Evolutionary conservation across 1,139 yeast genomes (phyloP).

Genomic region (Keqinozyma sinolaborantium): DNA sequence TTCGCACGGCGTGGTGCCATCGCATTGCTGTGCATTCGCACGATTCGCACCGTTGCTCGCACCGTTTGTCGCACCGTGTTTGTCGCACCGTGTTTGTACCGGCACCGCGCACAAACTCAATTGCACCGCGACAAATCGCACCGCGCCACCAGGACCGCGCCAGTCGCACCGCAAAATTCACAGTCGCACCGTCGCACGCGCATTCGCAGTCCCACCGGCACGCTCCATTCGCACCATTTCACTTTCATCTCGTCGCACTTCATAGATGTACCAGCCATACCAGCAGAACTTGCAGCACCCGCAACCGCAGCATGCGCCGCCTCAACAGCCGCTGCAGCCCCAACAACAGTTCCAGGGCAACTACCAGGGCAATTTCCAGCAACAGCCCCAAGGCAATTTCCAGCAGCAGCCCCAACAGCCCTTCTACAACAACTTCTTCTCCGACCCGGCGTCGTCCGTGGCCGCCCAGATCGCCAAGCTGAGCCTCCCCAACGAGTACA

Average conservation of each 20-base stretch:
- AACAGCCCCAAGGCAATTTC: constrained; percentile 13
- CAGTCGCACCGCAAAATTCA: too few relatives aligned
- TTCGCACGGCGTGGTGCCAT: not conserved
- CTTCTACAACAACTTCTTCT: constrained; percentile 43
- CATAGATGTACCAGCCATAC: constrained; percentile 46
- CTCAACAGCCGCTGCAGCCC: constrained; percentile 23
- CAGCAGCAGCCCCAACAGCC: constrained; percentile 12
- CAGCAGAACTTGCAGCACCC: constrained; percentile 27
- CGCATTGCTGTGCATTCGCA: constrained; percentile 3
- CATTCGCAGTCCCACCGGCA: too few relatives aligned
- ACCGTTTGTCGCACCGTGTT: too few relatives aligned
- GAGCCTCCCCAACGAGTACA: constrained; percentile 74
- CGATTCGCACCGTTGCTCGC: too few relatives aligned
- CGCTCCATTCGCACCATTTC: too few relatives aligned
- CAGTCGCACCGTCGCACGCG: too few relatives aligned
- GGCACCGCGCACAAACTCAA: too few relatives aligned
- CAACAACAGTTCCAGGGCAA: constrained; percentile 23
- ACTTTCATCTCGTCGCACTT: constrained; percentile 5
- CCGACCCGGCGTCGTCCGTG: constrained; percentile 79
- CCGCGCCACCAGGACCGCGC: too few relatives aligned
- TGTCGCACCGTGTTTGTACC: too few relatives aligned
- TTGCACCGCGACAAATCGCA: too few relatives aligned
- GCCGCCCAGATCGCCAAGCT: constrained; percentile 88
- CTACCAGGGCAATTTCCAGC: constrained; percentile 24
- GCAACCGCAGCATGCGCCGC: constrained; percentile 30